Evolutionary conservation across 2,329 filamentous ascomycete species (phyloP), one percentile per base, ranked within the genome.

Genomic region (Paecilomyces sp.): DNA sequence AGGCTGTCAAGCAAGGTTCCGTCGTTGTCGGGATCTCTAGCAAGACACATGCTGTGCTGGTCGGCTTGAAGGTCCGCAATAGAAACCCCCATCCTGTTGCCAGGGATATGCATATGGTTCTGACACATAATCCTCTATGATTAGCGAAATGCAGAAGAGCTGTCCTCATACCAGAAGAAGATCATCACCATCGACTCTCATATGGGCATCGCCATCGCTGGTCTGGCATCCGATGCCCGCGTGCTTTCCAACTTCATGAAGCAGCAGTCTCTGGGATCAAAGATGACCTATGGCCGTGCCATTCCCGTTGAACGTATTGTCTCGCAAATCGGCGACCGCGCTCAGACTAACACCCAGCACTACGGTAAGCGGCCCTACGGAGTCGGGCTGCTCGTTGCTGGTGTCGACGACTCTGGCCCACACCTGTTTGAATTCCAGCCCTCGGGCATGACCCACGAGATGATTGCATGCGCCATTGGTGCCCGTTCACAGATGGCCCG

Each of bases 231-330:
- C 61, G 94, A 99, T 78, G 94, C 93, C 74, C 94, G 94, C 72
- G 94, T 99, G 69, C 92, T 99, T 69, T 97, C 92, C 83, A 99
- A 99, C 86, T 99, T 97, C 83, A 97, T 99, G 93, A 97, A 97
- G 83, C 92, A 96, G 80, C 94, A 97, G 81, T 96, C 91, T 64
- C 91, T 99, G 71, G 90, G 91, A 71, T 93, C 94, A 70, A 92
- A 93, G 76, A 88, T 99, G 70, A 96, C 92, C 60, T 97, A 96
- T 81, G 93, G 91, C 79, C 92, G 94, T 67, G 87, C 92, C 67
- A 94, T 99, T 74, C 91, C 92, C 33, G 82, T 97, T 73, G 88
- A 91, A 71, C 89, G 90, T 64, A 91, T 97, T 69, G 92, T 96
- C 67, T 85, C 87, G 65, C 89, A 93, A 78, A 97, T 99, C 73